Evolutionary conservation across 2,329 filamentous ascomycete species (phyloP).

Genomic region (Beauveria australis): DNA sequence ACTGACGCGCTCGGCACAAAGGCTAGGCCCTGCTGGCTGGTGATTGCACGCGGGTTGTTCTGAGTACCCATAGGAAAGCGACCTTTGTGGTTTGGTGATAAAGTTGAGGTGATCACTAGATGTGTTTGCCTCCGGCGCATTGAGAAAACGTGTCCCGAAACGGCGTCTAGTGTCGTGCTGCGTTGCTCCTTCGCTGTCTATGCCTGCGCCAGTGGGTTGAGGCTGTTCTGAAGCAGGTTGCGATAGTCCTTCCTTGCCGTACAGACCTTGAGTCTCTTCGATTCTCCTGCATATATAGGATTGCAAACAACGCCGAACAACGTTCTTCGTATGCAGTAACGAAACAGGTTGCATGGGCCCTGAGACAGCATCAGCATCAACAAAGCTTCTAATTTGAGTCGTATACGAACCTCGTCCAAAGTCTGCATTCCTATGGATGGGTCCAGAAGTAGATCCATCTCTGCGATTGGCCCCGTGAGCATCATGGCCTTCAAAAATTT

Average conservation of each 20-base stretch:
- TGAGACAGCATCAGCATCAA: background rate
- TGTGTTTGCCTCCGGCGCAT: background rate
- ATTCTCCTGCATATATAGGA: slow-evolving; percentile 22
- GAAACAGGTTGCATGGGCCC: slow-evolving; percentile 23
- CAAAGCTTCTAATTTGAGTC: background rate
- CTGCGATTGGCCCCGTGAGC: slow-evolving; percentile 15
- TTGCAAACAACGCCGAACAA: slow-evolving; percentile 26
- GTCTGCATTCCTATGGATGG: background rate
- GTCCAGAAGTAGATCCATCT: slow-evolving; percentile 15
- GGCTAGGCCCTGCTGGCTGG: background rate
- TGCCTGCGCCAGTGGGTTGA: background rate
- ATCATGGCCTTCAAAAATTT: slow-evolving; percentile 18
- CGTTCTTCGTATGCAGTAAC: slow-evolving; percentile 24
- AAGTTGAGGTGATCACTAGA: background rate
- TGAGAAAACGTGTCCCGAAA: slow-evolving; percentile 3
- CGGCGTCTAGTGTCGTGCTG: background rate
- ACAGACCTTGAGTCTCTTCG: background rate
- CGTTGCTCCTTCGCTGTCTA: background rate
- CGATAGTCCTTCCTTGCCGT: background rate
- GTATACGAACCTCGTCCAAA: slow-evolving; percentile 9
- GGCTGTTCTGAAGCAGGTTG: background rate
- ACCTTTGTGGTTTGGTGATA: slow-evolving; percentile 18
- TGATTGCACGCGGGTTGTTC: slow-evolving; percentile 26
- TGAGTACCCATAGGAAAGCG: slow-evolving; percentile 38
- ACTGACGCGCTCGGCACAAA: slow-evolving; percentile 8